Base-by-base conservation (phyloP, 2,329 filamentous ascomycete genomes). In the Colletotrichum chrysophilum region DNA sequence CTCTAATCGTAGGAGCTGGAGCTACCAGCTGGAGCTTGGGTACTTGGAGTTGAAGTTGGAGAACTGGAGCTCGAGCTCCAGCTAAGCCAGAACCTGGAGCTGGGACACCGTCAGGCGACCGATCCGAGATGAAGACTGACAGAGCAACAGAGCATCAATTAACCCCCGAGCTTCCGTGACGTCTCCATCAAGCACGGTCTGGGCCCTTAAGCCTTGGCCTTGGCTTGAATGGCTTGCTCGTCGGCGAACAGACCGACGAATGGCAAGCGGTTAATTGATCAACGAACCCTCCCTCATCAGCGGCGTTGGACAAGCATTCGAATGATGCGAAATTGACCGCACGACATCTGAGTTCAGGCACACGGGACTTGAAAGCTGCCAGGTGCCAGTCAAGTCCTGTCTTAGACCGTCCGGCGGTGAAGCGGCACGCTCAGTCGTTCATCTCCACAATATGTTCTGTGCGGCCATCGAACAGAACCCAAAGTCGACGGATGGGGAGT, bases 371-470 rank as follows among this genome's bases (percentile, higher is more conserved):
- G 69, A 65, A 64, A 55, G 70, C 70, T 71, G 73, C 73, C 73
- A 75, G 64, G 48, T 68, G 73, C 64, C 70, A 67, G 70, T 30
- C 73, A 73, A 58, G 32, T n/a, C 38, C 60, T 72, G 72, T 75
- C 72, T 72, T 43, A 75, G 72, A 75, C 72, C 69, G 32, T 56
- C 38, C 48, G 64, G 73, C 70, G 73, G 73, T 75, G 73, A 75
- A 73, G 69, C 73, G 62, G 70, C 55, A 68, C 56, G 73, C 69
- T 73, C 56, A 75, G 73, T 75, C 28, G 34, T 68, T 75, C 73
- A 75, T 75, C 70, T 75, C 69, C 73, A 73, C 73, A 75, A 68
- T 65, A 62, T 36, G 70, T 64, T 68, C 70, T 34, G 73, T 68
- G 73, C 56, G 43, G 64, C 58, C 58, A 61, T 65, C 30, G 58